A percentile compares a stretch with the other conserved stretches of the same genome.
These are phyloP conservation scores for Phytophthora boehmeriae DNA, from an alignment of 352 stramenopile genomes.

Conservation along the genomic window DNA sequence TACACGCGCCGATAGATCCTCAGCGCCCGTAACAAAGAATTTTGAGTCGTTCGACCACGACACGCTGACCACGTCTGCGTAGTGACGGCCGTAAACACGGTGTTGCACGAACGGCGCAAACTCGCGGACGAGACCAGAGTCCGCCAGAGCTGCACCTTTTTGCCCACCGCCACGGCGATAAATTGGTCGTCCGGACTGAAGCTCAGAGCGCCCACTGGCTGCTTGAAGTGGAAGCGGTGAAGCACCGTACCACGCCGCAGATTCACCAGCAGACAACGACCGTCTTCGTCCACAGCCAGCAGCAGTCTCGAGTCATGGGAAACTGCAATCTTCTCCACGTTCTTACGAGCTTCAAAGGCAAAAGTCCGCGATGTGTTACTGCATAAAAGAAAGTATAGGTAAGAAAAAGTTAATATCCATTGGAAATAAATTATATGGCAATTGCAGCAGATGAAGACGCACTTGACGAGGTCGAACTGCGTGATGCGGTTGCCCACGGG, in stretches of 20 bases:
- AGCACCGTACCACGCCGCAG: conserved; percentile 89
- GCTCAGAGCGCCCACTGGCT: conserved; percentile 78
- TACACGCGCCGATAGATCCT: conserved; percentile 89
- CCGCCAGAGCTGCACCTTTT: conserved; percentile 92
- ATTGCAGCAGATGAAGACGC: conserved; percentile 23
- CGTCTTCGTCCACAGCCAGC: conserved; percentile 90
- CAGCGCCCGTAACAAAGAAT: conserved; percentile 90
- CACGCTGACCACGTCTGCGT: conserved; percentile 87
- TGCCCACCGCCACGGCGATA: conserved; percentile 90
- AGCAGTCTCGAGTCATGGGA: conserved; percentile 91
- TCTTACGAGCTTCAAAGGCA: conserved; percentile 92
- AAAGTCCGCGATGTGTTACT: conserved; percentile 91
- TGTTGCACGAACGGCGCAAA: conserved; percentile 92
- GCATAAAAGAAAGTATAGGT: conserved; percentile 9
- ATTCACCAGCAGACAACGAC: conserved; percentile 91
- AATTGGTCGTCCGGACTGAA: conserved; percentile 92
- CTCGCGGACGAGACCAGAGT: conserved; percentile 84
- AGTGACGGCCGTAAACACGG: conserved; percentile 88
- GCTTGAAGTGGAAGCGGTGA: conserved; percentile 96
- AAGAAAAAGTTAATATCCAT: conserved; percentile 2
- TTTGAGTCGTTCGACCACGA: conserved; percentile 90
- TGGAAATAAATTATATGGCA: conserved; percentile 3
- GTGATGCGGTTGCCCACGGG: conserved; percentile 95
- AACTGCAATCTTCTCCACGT: conserved; percentile 87
- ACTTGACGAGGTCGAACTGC: conserved; percentile 94